Evolutionary conservation across 2,329 filamentous ascomycete species (phyloP).

Genomic region (Didymellaceae sp.): DNA sequence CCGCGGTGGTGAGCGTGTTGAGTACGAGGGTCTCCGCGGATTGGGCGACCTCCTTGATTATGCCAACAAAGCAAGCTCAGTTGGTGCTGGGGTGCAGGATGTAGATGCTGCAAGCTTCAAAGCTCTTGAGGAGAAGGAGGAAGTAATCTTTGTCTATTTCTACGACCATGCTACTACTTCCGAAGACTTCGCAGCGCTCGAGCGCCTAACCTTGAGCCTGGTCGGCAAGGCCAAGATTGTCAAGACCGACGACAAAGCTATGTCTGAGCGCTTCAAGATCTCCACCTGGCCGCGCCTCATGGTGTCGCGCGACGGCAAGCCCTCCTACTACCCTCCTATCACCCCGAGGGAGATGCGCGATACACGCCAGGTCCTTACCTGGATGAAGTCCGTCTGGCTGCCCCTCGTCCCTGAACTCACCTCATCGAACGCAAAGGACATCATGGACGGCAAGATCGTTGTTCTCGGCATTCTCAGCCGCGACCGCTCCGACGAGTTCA

Average conservation of each 20-base stretch:
- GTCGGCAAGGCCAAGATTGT: conserved; percentile 92
- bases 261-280: conserved; percentile 89
- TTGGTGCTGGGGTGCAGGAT: conserved; percentile 77
- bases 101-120: conserved; percentile 79
- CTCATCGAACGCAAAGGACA: conserved; percentile 86
- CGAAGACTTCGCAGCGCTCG: conserved; percentile 89
- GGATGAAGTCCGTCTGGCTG: conserved; percentile 97
- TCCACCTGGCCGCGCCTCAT: conserved; percentile 94
- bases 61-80: conserved; percentile 82
- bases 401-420: conserved; percentile 95
- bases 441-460: conserved; percentile 95
- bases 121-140: conserved; percentile 86
- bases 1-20: conserved; percentile 86
- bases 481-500: conserved; percentile 79
- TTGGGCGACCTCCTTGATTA: conserved; percentile 89
- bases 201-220: conserved; percentile 83
- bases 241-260: conserved; percentile 79
- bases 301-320: conserved; percentile 85
- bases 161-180: conserved; percentile 93
- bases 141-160: conserved; percentile 97
- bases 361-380: conserved; percentile 76
- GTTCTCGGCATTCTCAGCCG: conserved; percentile 88
- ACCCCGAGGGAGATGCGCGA: conserved; percentile 93
- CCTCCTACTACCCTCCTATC: conserved; percentile 87
- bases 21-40: conserved; percentile 90